phyloP scores from a whole-genome alignment of 345 rosid genomes.

The Pugionium cornutum region DNA sequence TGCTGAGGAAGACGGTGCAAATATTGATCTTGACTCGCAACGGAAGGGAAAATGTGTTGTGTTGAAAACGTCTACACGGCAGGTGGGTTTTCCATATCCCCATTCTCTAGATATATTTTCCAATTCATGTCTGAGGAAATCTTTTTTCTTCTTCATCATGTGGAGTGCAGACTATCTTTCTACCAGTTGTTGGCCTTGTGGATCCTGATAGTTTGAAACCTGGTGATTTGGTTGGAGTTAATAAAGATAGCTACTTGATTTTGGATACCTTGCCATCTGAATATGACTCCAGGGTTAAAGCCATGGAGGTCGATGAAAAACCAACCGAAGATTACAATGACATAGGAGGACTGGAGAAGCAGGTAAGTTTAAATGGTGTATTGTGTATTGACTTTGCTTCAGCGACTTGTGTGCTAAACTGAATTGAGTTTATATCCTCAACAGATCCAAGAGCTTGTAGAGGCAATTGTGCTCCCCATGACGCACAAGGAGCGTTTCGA shows the following conservation, averaged over 20 bases:
- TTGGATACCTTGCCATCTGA: constrained; percentile 93
- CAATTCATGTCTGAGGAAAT: no score
- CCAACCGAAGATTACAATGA: constrained; percentile 98
- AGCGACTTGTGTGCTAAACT: no score
- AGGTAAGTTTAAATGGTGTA: constrained; percentile 38
- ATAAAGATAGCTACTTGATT: constrained; percentile 91
- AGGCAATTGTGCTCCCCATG: constrained; percentile 89
- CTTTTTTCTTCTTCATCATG: not conserved
- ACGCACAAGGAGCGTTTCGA: constrained; percentile 79
- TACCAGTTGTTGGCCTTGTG: constrained; percentile 95
- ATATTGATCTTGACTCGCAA: constrained; percentile 93
- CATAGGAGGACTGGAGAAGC: constrained; percentile 94
- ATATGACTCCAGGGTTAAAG: constrained; percentile 90
- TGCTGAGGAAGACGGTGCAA: constrained; percentile 98
- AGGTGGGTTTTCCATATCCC: constrained; percentile 38
- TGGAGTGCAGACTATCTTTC: constrained; percentile 74
- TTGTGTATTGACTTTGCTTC: no score
- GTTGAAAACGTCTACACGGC: constrained; percentile 91
- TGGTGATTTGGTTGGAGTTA: constrained; percentile 94
- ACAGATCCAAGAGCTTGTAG: constrained; percentile 91
- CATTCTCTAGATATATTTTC: no score
- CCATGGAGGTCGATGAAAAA: constrained; percentile 98
- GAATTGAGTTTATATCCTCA: not conserved
- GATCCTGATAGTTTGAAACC: constrained; percentile 96
- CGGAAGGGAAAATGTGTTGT: constrained; percentile 99